Percentiles rank a stretch among this genome's conserved stretches.
Evolutionary conservation across 768 basidiomycete genomes (phyloP).

Genomic region (Tulasnella sp.): DNA sequence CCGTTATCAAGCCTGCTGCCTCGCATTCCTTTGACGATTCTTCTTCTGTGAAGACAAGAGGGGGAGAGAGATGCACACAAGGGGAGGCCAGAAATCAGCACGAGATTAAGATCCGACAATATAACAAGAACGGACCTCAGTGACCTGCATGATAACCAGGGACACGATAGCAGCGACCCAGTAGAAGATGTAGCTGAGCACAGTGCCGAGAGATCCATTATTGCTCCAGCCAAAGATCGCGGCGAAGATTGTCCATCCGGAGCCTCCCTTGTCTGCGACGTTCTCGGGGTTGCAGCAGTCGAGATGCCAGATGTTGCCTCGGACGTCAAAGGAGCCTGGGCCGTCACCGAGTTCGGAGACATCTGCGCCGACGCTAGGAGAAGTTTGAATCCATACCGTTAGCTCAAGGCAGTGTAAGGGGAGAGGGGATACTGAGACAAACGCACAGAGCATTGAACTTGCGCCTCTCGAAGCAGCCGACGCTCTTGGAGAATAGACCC

Average conservation of each 20-base stretch:
- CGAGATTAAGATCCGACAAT: no score
- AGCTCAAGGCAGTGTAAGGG: neutral
- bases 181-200: conserved; percentile 85
- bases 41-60: no score
- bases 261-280: conserved; percentile 31
- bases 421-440: neutral
- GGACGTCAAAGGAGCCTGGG: conserved; percentile 73
- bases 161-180: conserved; percentile 68
- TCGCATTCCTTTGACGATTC: no score
- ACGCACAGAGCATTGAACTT: conserved; percentile 44
- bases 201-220: conserved; percentile 65
- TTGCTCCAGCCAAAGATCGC: conserved; percentile 86
- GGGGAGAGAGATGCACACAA: no score
- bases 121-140: conserved; percentile 1
- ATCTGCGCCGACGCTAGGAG: conserved; percentile 47
- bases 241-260: conserved; percentile 71
- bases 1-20: no score
- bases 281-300: conserved; percentile 64
- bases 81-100: no score
- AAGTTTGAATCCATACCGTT: neutral
- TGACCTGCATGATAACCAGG: neutral
- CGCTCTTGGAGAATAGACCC: conserved; percentile 74
- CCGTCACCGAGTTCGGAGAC: conserved; percentile 44
- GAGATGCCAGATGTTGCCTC: conserved; percentile 80
- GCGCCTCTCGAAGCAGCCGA: conserved; percentile 61